Conservation (phyloP, 2,329 filamentous ascomycete species). For the Paecilomyces variotii region DNA sequence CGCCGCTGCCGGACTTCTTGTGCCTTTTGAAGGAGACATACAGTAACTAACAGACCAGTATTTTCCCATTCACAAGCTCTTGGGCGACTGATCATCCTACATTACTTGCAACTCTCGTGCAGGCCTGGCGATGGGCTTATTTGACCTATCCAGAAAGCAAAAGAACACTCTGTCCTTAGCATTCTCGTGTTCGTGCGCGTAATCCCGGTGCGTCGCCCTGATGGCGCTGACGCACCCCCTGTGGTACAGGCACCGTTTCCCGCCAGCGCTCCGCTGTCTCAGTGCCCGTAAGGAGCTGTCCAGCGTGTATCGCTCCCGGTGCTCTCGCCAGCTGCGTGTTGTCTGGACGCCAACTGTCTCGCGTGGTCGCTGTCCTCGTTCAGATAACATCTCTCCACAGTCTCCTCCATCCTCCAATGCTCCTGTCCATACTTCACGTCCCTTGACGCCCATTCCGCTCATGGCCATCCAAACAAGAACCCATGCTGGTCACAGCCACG, state of each 20-base stretch:
- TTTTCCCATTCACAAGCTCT: neutral
- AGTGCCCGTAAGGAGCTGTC: constrained; percentile 5
- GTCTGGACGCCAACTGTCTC: constrained; percentile 12
- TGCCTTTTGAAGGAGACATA: neutral
- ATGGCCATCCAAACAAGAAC: constrained; percentile 41
- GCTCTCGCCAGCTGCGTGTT: constrained; percentile 14
- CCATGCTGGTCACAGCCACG: constrained; percentile 48
- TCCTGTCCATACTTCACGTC: constrained; percentile 10
- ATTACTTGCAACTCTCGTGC: neutral
- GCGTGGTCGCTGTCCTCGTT: constrained; percentile 1
- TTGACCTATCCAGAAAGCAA: neutral
- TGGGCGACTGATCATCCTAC: neutral
- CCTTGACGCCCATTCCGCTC: constrained; percentile 20
- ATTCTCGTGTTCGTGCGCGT: constrained; percentile 1
- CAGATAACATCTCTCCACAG: constrained; percentile 7
- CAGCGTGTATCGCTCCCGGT: constrained; percentile 7
- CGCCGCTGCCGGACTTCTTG: neutral
- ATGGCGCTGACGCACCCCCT: constrained; percentile 32
- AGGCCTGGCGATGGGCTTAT: neutral
- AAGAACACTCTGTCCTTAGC: constrained; percentile 15
- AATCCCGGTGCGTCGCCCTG: constrained; percentile 16
- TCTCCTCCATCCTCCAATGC: neutral
- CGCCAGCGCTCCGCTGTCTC: constrained; percentile 7
- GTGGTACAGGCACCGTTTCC: constrained; percentile 27
- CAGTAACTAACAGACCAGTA: neutral